Conservation (phyloP, 2,329 filamentous ascomycete species). For the Podosphaera aphanis region DNA sequence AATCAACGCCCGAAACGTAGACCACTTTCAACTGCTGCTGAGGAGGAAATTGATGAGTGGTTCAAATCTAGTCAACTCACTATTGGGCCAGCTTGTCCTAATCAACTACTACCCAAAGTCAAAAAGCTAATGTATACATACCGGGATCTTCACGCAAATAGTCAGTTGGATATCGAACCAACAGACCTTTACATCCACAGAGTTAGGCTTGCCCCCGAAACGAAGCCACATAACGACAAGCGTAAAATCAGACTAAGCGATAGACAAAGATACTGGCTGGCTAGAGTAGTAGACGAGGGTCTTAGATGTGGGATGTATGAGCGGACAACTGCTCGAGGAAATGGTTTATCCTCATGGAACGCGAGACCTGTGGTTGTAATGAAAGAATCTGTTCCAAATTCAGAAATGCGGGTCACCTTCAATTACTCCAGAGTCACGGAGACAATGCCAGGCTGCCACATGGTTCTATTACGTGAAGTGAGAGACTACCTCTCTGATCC, state of each 20-base stretch:
- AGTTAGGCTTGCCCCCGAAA: background rate
- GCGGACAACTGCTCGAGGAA: too few species aligned
- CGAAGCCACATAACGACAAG: background rate
- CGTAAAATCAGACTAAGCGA: background rate
- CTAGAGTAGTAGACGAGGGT: too few species aligned
- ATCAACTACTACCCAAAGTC: background rate
- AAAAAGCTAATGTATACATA: conserved; percentile 1
- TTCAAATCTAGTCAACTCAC: too few species aligned
- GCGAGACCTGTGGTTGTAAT: background rate
- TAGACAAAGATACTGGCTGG: background rate
- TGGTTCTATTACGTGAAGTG: too few species aligned
- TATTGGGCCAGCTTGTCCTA: background rate
- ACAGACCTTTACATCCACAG: background rate
- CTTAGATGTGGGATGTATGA: too few species aligned
- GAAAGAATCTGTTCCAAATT: background rate
- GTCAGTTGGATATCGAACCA: background rate
- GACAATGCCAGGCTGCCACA: background rate
- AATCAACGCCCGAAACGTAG: too few species aligned
- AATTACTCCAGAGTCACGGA: conserved; percentile 2
- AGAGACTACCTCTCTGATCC: too few species aligned
- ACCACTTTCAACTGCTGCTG: too few species aligned
- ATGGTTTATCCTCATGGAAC: background rate
- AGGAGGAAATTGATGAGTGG: too few species aligned
- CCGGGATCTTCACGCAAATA: background rate
- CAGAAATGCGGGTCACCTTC: background rate